A percentile compares a stretch with the other conserved stretches of the same genome.
Conservation (phyloP, 257 asterid genomes). For the Cinchona pubescens region DNA sequence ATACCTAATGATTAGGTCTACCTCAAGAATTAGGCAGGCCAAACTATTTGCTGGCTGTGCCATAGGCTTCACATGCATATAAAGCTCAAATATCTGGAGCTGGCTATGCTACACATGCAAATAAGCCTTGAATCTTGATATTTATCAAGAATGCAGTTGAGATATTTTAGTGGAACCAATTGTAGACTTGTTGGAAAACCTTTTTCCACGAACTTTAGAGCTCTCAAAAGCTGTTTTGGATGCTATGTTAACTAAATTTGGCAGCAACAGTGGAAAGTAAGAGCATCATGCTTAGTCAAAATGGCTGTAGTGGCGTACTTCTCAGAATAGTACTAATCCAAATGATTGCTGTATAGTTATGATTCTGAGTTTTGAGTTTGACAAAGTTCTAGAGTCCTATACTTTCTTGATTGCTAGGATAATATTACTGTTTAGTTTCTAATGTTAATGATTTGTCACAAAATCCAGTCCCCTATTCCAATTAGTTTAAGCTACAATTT, state of each 20-base stretch:
- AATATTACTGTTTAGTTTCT: no score
- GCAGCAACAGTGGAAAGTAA: neutral
- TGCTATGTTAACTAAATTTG: neutral
- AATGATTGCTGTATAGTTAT: neutral
- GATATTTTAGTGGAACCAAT: neutral
- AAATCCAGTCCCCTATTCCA: neutral
- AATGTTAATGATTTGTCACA: neutral
- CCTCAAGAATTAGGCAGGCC: constrained; percentile 26
- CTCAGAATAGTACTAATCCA: neutral
- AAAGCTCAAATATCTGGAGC: neutral
- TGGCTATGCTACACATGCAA: neutral
- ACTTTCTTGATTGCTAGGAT: neutral
- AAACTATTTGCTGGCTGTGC: constrained; percentile 15
- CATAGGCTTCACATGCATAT: neutral
- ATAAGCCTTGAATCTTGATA: neutral
- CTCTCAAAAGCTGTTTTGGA: constrained; percentile 1
- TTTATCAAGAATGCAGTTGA: neutral
- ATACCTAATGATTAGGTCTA: constrained; percentile 24
- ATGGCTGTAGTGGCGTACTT: neutral
- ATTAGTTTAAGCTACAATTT: no score
- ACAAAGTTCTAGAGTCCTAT: neutral
- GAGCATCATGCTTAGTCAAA: neutral
- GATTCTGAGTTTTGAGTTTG: neutral
- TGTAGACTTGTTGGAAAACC: neutral
- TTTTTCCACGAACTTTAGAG: neutral